Percentiles rank a stretch among this genome's conserved stretches.
phyloP scores from a whole-genome alignment of 1,139 yeast species.

The Yamadazyma atmosphaerica region DNA sequence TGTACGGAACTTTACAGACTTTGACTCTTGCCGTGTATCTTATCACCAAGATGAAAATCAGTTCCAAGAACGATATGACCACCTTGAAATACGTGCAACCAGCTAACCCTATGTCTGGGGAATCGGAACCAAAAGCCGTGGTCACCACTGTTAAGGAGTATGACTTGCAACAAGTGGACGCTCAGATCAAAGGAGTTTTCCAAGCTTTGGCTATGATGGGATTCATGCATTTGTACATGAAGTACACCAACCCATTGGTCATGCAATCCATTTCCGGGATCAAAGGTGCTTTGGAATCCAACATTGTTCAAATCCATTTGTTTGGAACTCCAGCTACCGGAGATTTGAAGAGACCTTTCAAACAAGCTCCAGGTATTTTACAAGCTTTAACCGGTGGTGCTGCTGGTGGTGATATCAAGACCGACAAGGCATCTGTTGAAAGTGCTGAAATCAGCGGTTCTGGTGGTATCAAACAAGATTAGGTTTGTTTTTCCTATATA shows the following conservation, averaged over 20 bases:
- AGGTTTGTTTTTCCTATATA: conserved; percentile 22
- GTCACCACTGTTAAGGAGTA: conserved; percentile 94
- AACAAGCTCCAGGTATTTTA: conserved; percentile 79
- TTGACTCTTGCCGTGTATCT: conserved; percentile 68
- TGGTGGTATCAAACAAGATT: conserved; percentile 92
- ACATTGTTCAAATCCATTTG: conserved; percentile 88
- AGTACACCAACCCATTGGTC: conserved; percentile 94
- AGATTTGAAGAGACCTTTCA: conserved; percentile 96
- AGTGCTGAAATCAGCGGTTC: conserved; percentile 82
- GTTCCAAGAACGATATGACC: conserved; percentile 83
- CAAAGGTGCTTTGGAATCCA: conserved; percentile 87
- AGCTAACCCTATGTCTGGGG: conserved; percentile 77
- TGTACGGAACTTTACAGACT: conserved; percentile 67
- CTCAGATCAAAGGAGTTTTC: conserved; percentile 78
- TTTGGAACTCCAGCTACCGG: conserved; percentile 85
- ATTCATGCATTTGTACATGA: conserved; percentile 97
- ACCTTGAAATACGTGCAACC: conserved; percentile 90
- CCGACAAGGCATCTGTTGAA: conserved; percentile 85
- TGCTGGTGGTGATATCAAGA: conserved; percentile 52
- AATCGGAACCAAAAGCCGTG: conserved; percentile 67
- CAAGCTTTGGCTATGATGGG: conserved; percentile 97
- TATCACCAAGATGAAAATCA: conserved; percentile 59
- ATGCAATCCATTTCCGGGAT: conserved; percentile 92
- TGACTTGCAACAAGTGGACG: conserved; percentile 82
- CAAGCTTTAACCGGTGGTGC: conserved; percentile 63